phyloP scores from a whole-genome alignment of 768 basidiomycete genomes.

The Antrodiella citrinella region DNA sequence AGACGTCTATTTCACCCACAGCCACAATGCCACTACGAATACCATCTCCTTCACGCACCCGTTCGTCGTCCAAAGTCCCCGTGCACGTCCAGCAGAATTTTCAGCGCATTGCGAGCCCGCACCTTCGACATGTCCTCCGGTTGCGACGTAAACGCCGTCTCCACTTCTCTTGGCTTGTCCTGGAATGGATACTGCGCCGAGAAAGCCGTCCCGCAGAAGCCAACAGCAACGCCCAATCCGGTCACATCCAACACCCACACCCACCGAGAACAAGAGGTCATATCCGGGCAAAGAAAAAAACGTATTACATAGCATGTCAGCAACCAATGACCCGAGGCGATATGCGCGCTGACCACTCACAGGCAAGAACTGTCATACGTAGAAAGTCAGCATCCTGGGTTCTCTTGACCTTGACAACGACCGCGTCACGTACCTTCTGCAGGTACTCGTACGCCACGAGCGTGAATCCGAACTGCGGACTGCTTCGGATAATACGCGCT shows the following conservation, averaged over 20 bases:
- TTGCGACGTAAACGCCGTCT: conserved; percentile 62
- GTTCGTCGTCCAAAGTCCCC: conserved; percentile 54
- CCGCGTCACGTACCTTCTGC: conserved; percentile 37
- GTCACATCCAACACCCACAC: conserved; percentile 3
- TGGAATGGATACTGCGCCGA: conserved; percentile 79
- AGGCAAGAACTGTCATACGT: conserved; percentile 22
- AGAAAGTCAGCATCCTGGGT: neutral
- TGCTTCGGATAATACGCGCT: conserved; percentile 81
- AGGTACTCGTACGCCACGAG: conserved; percentile 73
- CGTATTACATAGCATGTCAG: neutral
- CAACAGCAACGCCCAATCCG: neutral
- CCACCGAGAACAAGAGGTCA: conserved; percentile 16
- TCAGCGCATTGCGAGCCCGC: conserved; percentile 90
- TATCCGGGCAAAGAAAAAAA: neutral
- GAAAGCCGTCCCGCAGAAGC: conserved; percentile 15
- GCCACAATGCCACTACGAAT: neutral
- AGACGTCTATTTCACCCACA: neutral
- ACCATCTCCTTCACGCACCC: neutral
- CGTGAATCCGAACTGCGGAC: conserved; percentile 93
- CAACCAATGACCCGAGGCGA: conserved; percentile 11
- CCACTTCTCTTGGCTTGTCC: conserved; percentile 54
- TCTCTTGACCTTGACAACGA: neutral
- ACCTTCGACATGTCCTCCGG: conserved; percentile 82
- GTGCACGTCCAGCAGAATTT: conserved; percentile 83
- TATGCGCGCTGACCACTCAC: conserved; percentile 15